Conservation (phyloP, 495 filamentous ascomycete genomes). For the Hypoxylon lienhwacheense region DNA sequence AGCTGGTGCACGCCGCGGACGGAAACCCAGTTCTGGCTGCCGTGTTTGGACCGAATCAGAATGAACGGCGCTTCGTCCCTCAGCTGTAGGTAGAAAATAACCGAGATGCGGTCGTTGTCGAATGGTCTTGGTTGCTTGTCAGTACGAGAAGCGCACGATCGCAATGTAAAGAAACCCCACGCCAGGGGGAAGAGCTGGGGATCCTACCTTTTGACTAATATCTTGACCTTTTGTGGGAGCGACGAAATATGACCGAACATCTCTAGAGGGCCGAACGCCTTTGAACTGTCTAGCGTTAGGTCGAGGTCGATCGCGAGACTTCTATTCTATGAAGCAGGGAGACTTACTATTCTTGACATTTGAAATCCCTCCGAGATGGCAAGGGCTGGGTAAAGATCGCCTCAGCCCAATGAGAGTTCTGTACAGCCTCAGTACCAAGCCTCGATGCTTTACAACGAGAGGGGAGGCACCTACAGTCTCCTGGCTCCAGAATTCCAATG, state of each 20-base stretch:
- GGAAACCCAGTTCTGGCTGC: slow-evolving; percentile 49
- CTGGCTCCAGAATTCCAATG: slow-evolving; percentile 37
- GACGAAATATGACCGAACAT: slow-evolving; percentile 33
- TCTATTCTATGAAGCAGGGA: neutral
- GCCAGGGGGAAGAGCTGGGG: neutral
- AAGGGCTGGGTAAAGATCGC: slow-evolving; percentile 58
- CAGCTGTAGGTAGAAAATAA: slow-evolving; percentile 50
- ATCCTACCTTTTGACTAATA: slow-evolving; percentile 54
- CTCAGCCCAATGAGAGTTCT: slow-evolving; percentile 56
- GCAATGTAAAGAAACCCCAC: too few species aligned
- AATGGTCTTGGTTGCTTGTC: slow-evolving; percentile 44
- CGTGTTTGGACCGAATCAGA: slow-evolving; percentile 44
- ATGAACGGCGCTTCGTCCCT: slow-evolving; percentile 47
- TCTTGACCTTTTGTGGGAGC: slow-evolving; percentile 49
- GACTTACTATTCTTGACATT: slow-evolving; percentile 45
- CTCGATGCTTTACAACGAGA: neutral
- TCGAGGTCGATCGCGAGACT: neutral
- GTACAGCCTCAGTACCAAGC: slow-evolving; percentile 4
- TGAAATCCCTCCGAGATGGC: slow-evolving; percentile 53
- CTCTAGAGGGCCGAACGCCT: slow-evolving; percentile 44
- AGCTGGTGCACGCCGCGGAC: slow-evolving; percentile 53
- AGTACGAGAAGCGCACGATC: slow-evolving; percentile 1
- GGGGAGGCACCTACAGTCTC: slow-evolving; percentile 29
- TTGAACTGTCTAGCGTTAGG: slow-evolving; percentile 39
- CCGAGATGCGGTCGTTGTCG: slow-evolving; percentile 54